phyloP scores from a whole-genome alignment of 768 basidiomycete species.

The Lactarius tabidus region DNA sequence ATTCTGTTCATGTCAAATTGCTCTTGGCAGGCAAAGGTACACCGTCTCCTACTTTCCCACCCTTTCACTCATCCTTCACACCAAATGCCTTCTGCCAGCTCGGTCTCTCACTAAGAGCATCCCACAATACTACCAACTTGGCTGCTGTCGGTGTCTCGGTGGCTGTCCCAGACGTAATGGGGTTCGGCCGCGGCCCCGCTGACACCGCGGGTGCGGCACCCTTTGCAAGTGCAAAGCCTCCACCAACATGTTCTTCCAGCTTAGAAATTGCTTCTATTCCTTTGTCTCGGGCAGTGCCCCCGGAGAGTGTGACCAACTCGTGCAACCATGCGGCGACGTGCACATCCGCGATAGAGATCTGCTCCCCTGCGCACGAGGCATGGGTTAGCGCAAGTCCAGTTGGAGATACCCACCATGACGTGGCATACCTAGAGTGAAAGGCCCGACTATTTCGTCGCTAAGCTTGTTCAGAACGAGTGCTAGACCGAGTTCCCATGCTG shows the following conservation, averaged over 20 bases:
- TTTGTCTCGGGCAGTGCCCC: slow-evolving; percentile 47
- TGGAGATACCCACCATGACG: not conserved
- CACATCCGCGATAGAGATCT: slow-evolving; percentile 75
- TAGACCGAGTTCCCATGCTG: slow-evolving; percentile 51
- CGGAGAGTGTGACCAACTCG: slow-evolving; percentile 53
- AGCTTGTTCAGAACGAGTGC: slow-evolving; percentile 45
- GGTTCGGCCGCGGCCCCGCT: slow-evolving; percentile 27
- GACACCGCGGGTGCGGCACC: not conserved
- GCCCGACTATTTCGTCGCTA: slow-evolving; percentile 57
- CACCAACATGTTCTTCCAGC: slow-evolving; percentile 50
- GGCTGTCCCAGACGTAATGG: not conserved
- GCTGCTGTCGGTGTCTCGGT: slow-evolving; percentile 24
- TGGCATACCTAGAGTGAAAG: slow-evolving; percentile 57
- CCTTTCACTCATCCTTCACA: not conserved
- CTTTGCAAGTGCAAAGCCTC: slow-evolving; percentile 40
- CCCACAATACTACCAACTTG: slow-evolving; percentile 66
- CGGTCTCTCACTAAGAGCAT: slow-evolving; percentile 53
- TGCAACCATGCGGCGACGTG: slow-evolving; percentile 77
- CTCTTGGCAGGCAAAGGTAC: not conserved
- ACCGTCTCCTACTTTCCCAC: not conserved
- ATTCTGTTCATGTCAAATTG: not conserved
- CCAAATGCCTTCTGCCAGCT: slow-evolving; percentile 71
- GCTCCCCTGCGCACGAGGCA: slow-evolving; percentile 57
- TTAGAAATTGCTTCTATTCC: slow-evolving; percentile 48
- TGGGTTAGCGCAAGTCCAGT: not conserved